Base-by-base conservation (phyloP, 2,329 filamentous ascomycete species). In the Metarhizium anisopliae region DNA sequence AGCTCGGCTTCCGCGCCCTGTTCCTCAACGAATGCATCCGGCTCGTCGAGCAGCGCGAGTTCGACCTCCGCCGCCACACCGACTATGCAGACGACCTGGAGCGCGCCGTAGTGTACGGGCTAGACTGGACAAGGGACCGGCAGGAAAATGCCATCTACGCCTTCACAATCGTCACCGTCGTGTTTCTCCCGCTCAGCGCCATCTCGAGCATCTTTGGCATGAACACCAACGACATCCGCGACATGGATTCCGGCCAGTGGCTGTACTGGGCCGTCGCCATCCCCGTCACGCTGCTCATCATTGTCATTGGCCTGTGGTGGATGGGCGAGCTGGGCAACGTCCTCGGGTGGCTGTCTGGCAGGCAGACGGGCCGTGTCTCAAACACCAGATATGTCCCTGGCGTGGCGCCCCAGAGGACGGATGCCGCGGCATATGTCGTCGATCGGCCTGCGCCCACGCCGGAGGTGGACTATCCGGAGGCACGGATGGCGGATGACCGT, bases 201-300 rank as follows among this genome's bases (percentile, higher is more conserved):
- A 69, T 79, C 3, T 72, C 75, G 11, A 75, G 73, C 61, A 72
- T 79, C 55, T 77, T 81, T 59, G 77, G 78, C 54, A 80, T 81
- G 76, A 80, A 81, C 62, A 77, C 76, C 4, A 67, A 65, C 51
- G 78, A 80, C 60, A 68, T 80, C 4, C 72, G 77, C 30, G 72
- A 80, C 59, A 77, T 78, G 71, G 67, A 74, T n/a, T 64, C 66
- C 8, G 67, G 67, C 3, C 76, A 80, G 64, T 77, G 75, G 73
- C 61, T 74, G 3, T 81, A 77, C 64, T 81, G 78, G 78, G 71
- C 68, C 2, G 69, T 73, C 0, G 75, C 77, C 2, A 55, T 80
- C 11, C 76, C 76, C 1, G 66, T 79, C 3, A 79, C 77, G 0
- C 52, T 73, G 0, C 55, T 69, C 2, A 68, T 77, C 30, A 69